Percentiles rank a stretch among this genome's conserved stretches.
phyloP scores from a whole-genome alignment of 306 rosid genomes.

The Prunus kanzakura region DNA sequence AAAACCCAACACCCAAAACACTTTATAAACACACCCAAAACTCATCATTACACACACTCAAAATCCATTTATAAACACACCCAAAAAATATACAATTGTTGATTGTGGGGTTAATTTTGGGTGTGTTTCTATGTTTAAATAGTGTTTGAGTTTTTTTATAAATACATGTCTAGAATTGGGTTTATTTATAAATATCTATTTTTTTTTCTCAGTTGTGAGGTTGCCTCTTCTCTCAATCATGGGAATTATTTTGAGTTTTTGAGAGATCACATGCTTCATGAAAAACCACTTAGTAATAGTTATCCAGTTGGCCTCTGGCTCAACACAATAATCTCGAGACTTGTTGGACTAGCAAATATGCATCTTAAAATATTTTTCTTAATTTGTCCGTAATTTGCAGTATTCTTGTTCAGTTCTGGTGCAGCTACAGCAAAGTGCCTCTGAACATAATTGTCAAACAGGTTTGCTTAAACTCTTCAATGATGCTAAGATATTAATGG shows the following conservation, averaged over 20 bases:
- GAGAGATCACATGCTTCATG: constrained; percentile 70
- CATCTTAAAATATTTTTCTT: constrained; percentile 13
- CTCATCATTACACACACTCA: too few relatives aligned
- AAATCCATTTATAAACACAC: too few relatives aligned
- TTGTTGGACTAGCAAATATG: not conserved
- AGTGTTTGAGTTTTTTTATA: too few relatives aligned
- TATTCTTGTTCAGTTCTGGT: constrained; percentile 87
- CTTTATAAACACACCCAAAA: too few relatives aligned
- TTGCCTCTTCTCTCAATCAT: constrained; percentile 4
- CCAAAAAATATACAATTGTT: too few relatives aligned
- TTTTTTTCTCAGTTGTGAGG: too few relatives aligned
- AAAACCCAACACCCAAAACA: too few relatives aligned
- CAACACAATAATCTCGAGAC: not conserved
- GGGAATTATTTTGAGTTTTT: not conserved
- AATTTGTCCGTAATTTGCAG: constrained; percentile 36
- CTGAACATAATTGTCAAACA: constrained; percentile 77
- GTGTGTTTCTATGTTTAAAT: too few relatives aligned
- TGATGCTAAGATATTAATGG: not conserved
- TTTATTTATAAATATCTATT: too few relatives aligned
- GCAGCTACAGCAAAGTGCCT: constrained; percentile 93
- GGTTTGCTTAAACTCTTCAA: constrained; percentile 44
- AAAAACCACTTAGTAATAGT: constrained; percentile 69
- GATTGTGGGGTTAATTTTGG: too few relatives aligned
- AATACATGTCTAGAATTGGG: too few relatives aligned
- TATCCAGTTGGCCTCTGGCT: constrained; percentile 78